Conservation (phyloP, 202 grass and related monocot genomes). For the Carex sylvatica region DNA sequence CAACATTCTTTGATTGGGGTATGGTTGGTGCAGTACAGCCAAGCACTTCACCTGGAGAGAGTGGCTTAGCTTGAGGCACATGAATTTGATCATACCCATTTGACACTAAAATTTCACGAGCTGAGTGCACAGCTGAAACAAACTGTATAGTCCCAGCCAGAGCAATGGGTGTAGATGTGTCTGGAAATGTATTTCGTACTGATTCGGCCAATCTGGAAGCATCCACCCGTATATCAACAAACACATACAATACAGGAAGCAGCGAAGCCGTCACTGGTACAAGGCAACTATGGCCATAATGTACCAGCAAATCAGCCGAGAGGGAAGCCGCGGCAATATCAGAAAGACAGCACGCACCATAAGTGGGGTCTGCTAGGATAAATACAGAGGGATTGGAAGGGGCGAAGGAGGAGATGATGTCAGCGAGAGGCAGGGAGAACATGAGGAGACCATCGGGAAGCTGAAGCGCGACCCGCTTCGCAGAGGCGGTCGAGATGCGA, state of each 20-base stretch:
- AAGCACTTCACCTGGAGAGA: conserved; percentile 80
- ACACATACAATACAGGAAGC: conserved; percentile 93
- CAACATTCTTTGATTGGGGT: conserved; percentile 52
- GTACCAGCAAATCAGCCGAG: conserved; percentile 69
- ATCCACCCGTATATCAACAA: conserved; percentile 87
- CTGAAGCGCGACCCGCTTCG: conserved; percentile 68
- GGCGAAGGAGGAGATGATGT: conserved; percentile 67
- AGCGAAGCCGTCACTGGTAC: conserved; percentile 77
- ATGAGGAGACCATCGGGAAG: conserved; percentile 88
- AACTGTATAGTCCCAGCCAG: conserved; percentile 90
- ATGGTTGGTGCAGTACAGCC: conserved; percentile 75
- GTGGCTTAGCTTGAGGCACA: conserved; percentile 77
- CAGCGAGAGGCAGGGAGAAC: conserved; percentile 77
- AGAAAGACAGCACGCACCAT: conserved; percentile 82
- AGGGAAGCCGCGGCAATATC: conserved; percentile 61
- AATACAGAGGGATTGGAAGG: conserved; percentile 40
- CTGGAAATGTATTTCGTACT: conserved; percentile 49
- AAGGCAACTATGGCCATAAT: conserved; percentile 96
- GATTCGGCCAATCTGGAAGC: conserved; percentile 52
- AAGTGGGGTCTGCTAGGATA: conserved; percentile 89
- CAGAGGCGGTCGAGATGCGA: conserved; percentile 51
- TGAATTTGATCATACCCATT: conserved; percentile 60
- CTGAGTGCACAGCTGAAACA: conserved; percentile 65
- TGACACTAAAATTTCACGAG: conserved; percentile 50
- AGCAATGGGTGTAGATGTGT: conserved; percentile 39